Evolutionary conservation across 2,329 filamentous ascomycete species (phyloP).

Genomic region (Didymella segeticola): DNA sequence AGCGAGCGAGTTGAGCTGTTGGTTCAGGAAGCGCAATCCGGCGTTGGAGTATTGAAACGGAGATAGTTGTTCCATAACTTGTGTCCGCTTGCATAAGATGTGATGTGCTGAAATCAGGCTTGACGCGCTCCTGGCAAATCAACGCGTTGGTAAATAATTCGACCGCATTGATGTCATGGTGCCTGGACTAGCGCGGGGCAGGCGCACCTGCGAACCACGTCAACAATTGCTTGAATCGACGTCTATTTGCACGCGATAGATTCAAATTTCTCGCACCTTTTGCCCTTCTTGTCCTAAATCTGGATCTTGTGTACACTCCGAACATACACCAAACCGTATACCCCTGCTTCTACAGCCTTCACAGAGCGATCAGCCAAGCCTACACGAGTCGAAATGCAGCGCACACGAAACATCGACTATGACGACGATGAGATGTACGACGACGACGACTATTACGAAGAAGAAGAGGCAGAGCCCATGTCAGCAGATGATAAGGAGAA

Average conservation of each 20-base stretch:
- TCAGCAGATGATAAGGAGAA: slow-evolving; percentile 51
- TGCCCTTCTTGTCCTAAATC: background rate
- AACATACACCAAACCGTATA: background rate
- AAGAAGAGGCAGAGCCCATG: slow-evolving; percentile 28
- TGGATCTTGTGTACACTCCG: background rate
- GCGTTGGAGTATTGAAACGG: slow-evolving; percentile 6
- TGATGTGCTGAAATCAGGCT: background rate
- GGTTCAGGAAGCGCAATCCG: background rate
- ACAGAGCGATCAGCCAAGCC: background rate
- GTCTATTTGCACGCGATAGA: background rate
- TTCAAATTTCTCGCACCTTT: background rate
- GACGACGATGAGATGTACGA: slow-evolving; percentile 61
- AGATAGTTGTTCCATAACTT: background rate
- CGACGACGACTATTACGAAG: slow-evolving; percentile 56
- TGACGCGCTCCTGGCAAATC: background rate
- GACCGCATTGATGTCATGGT: slow-evolving; percentile 14
- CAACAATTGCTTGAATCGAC: slow-evolving; percentile 24
- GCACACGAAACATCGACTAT: slow-evolving; percentile 56
- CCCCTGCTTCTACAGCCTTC: background rate
- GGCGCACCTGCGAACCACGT: slow-evolving; percentile 17
- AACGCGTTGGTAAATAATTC: background rate
- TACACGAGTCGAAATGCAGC: slow-evolving; percentile 38
- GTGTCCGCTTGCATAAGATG: background rate
- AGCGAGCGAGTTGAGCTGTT: slow-evolving; percentile 21
- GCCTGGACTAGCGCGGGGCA: slow-evolving; percentile 28